Evolutionary conservation across 1,139 yeast genomes (phyloP), one percentile per base, ranked within the genome.

Genomic region (Suhomyces wounanorum): DNA sequence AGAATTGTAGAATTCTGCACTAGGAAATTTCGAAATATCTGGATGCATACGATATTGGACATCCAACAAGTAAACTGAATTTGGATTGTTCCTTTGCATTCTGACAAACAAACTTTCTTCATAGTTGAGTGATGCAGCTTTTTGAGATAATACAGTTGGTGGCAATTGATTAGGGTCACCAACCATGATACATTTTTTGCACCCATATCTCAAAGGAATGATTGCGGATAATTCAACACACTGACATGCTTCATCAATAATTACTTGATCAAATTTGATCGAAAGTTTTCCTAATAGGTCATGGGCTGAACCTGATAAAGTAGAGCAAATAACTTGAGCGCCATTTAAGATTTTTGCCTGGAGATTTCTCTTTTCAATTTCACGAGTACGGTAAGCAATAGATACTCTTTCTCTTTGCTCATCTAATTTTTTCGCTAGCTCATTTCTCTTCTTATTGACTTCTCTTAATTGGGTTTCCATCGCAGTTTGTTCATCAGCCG

Each of bases 21-120:
- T 89, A 1, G 99, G 99, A 65, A 95, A 95, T 49, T 62, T 68
- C 17, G 98, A 88, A 47, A 95, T 95, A 11, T 79, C 84, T 0
- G 99, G 97, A 67, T 95, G 96, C 99, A 95, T 95, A 73, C 99
- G 94, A 66, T 94, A 95, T 65, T 95, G 99, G n/a, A 90, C 94
- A 66, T 94, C 86, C 61, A 95, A 78, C 58, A 95, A 73, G 58
- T 90, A 83, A 2, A 87, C 86, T 0, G 84, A 83, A 56, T 72
- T 76, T 33, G 81, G 85, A 60, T 79, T 62, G 49, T 80, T 82
- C 54, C 83, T 82, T 60, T 88, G 96, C 96, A 95, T 91, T 59
- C 99, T 81, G 30, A 92, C 98, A 68, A 95, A 95, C 63, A 95
- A 77, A 64, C 96, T 88, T 66, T 92, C 96, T 56, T 94, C 97